Percentiles rank a stretch among this genome's conserved stretches.
Evolutionary conservation across 2,329 filamentous ascomycete genomes (phyloP).

Genomic region (Aspergillus pseudonomiae): DNA sequence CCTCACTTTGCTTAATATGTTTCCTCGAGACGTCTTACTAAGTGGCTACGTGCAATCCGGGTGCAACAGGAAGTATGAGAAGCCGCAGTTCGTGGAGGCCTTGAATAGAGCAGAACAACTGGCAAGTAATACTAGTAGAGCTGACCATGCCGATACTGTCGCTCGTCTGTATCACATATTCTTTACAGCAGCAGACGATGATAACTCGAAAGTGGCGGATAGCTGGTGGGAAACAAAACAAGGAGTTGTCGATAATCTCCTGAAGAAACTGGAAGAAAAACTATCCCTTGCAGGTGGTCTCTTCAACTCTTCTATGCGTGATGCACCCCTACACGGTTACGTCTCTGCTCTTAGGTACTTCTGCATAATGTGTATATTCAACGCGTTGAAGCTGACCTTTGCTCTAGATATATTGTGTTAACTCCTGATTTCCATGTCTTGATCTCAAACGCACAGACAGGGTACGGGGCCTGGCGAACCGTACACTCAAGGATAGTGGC

Average conservation of each 20-base stretch:
- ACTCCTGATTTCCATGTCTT: conserved; percentile 42
- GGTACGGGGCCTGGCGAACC: conserved; percentile 32
- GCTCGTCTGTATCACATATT: conserved; percentile 75
- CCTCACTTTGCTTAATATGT: conserved; percentile 48
- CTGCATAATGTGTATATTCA: not conserved
- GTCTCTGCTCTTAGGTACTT: conserved; percentile 67
- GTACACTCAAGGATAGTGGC: conserved; percentile 56
- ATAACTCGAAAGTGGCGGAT: conserved; percentile 22
- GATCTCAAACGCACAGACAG: conserved; percentile 29
- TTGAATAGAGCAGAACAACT: conserved; percentile 39
- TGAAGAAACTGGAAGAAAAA: conserved; percentile 66
- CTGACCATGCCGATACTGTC: conserved; percentile 89
- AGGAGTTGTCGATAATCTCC: conserved; percentile 59
- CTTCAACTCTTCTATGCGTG: conserved; percentile 67
- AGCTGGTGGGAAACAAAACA: conserved; percentile 44
- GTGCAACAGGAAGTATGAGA: conserved; percentile 21
- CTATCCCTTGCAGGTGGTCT: conserved; percentile 65
- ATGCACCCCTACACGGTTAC: conserved; percentile 69
- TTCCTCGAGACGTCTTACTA: conserved; percentile 36
- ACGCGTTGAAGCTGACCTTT: not conserved
- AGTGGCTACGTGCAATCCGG: conserved; percentile 9
- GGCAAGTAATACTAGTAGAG: conserved; percentile 68
- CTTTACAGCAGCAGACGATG: conserved; percentile 58
- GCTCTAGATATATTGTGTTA: conserved; percentile 52
- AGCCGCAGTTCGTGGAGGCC: conserved; percentile 34